Evolutionary conservation across 306 rosid species (phyloP).

Genomic region (Prunus kanzakura): DNA sequence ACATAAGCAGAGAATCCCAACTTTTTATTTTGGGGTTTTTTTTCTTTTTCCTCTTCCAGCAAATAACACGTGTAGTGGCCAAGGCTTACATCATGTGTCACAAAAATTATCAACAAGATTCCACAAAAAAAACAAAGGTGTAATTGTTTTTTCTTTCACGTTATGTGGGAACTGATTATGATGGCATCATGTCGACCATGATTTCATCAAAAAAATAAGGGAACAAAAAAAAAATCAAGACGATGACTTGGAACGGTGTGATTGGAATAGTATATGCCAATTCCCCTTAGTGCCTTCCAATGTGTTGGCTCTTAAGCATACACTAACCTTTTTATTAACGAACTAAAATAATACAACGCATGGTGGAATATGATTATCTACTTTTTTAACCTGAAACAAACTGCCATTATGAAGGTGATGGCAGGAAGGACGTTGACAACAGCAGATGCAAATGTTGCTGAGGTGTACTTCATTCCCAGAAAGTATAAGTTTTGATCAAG

Average conservation of each 20-base stretch:
- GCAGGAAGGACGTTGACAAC: slow-evolving; percentile 82
- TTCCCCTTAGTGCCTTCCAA: neutral
- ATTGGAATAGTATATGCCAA: neutral
- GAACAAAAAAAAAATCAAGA: neutral
- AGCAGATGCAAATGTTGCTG: slow-evolving; percentile 93
- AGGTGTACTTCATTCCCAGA: slow-evolving; percentile 86
- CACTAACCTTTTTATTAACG: slow-evolving; percentile 1
- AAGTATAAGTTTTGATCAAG: slow-evolving; percentile 89
- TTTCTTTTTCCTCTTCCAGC: neutral
- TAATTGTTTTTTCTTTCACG: neutral
- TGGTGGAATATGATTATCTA: neutral
- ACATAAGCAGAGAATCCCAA: neutral
- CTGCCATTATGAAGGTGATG: slow-evolving; percentile 85
- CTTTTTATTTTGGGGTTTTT: neutral
- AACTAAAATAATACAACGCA: neutral
- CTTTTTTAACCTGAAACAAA: slow-evolving; percentile 67
- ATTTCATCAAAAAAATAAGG: neutral
- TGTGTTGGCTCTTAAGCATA: slow-evolving; percentile 11
- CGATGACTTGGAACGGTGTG: neutral
- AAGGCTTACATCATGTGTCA: neutral
- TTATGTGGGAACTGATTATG: neutral
- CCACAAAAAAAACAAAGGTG: neutral
- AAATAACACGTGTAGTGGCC: neutral
- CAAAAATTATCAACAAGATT: neutral
- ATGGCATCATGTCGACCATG: neutral